Conservation (phyloP, 345 rosid species). For the Populus euphratica region DNA sequence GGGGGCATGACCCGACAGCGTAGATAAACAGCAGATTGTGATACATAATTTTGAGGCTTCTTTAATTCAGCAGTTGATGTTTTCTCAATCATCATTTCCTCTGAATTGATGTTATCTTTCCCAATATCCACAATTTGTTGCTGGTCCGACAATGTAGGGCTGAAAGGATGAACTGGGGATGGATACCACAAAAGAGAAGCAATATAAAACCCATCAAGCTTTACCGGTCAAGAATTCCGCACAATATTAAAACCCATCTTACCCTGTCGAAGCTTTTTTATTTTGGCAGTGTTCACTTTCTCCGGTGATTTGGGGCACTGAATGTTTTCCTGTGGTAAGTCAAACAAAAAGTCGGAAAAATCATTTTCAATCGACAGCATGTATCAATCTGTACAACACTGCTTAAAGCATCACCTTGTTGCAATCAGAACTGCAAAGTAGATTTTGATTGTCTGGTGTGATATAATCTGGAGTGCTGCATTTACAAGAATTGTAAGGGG, state of each 20-base stretch:
- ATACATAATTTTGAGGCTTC: constrained; percentile 54
- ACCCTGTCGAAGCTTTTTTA: constrained; percentile 63
- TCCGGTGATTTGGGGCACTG: constrained; percentile 92
- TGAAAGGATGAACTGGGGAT: constrained; percentile 33
- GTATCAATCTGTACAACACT: neutral
- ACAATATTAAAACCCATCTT: constrained; percentile 11
- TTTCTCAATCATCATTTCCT: constrained; percentile 44
- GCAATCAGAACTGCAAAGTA: constrained; percentile 49
- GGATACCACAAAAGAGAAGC: constrained; percentile 36
- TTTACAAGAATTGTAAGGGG: neutral
- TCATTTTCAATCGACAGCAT: neutral
- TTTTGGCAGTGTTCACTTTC: constrained; percentile 54
- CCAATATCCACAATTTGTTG: constrained; percentile 44
- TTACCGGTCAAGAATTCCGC: neutral
- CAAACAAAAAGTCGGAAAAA: neutral
- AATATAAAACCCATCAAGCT: too few species aligned
- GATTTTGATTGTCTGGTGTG: constrained; percentile 80
- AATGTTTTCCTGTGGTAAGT: constrained; percentile 50
- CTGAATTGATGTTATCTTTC: constrained; percentile 35
- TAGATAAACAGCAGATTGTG: constrained; percentile 81
- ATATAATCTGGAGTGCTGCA: constrained; percentile 96
- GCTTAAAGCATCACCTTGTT: constrained; percentile 45
- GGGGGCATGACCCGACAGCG: constrained; percentile 90
- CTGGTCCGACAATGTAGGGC: constrained; percentile 43
- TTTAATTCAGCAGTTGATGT: constrained; percentile 25